A percentile compares a stretch with the other conserved stretches of the same genome.
phyloP scores from a whole-genome alignment of 202 grass and related monocot species.

The Hordeum pubiflorum region DNA sequence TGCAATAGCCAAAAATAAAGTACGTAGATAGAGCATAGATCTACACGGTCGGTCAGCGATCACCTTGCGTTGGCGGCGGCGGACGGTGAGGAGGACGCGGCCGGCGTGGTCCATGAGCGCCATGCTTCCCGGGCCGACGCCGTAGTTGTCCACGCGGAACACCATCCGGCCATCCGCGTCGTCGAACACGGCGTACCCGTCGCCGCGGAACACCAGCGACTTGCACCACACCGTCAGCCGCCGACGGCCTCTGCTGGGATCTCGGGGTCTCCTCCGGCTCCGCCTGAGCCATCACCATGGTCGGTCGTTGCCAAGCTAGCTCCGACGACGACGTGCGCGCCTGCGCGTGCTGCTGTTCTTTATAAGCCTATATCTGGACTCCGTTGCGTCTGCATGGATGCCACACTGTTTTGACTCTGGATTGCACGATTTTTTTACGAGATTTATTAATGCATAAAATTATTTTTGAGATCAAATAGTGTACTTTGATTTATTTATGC shows the following conservation, averaged over 20 bases:
- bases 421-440: neutral
- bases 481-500: neutral
- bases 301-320: neutral
- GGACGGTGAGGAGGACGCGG: slow-evolving; percentile 45
- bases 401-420: neutral
- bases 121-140: neutral
- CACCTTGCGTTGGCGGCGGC: slow-evolving; percentile 37
- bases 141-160: slow-evolving; percentile 59
- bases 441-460: neutral
- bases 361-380: neutral
- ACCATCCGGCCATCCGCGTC: slow-evolving; percentile 39
- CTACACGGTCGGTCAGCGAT: neutral
- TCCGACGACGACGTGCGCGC: neutral
- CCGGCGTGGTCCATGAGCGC: slow-evolving; percentile 10
- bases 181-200: slow-evolving; percentile 55
- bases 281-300: neutral
- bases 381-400: neutral
- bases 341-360: neutral
- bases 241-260: neutral
- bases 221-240: slow-evolving; percentile 57
- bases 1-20: neutral
- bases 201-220: slow-evolving; percentile 50
- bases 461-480: neutral
- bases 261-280: neutral
- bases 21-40: neutral